A percentile compares a stretch with the other conserved stretches of the same genome.
Evolutionary conservation across 139 green algal genomes (phyloP).

Genomic region (Tetradesmus obliquus): DNA sequence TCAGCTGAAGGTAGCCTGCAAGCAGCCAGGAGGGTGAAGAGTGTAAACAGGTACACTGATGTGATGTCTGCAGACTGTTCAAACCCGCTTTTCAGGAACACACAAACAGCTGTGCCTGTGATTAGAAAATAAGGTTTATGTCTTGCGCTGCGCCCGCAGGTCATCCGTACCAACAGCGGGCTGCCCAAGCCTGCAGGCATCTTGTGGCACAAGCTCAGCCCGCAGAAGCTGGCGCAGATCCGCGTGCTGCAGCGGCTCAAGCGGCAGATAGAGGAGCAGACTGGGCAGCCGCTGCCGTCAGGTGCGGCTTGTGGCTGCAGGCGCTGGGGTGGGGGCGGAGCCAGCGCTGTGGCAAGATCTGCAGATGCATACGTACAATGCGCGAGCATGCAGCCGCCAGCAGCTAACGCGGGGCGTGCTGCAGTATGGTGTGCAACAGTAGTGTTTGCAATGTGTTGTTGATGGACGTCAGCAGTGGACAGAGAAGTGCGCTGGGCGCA

Average conservation of each 20-base stretch:
- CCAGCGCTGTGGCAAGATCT: not conserved
- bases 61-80: too few relatives aligned
- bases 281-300: constrained; percentile 61
- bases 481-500: too few relatives aligned
- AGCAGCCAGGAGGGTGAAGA: too few relatives aligned
- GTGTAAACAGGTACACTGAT: too few relatives aligned
- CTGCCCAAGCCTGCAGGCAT: constrained; percentile 74
- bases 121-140: not conserved
- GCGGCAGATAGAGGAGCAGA: constrained; percentile 66
- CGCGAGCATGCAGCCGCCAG: not conserved
- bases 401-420: not conserved
- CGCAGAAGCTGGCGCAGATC: constrained; percentile 75
- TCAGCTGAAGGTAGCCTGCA: too few relatives aligned
- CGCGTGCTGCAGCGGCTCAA: constrained; percentile 76
- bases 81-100: too few relatives aligned
- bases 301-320: constrained; percentile 39
- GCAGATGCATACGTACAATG: not conserved
- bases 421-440: too few relatives aligned
- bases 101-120: too few relatives aligned
- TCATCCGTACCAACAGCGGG: constrained; percentile 62
- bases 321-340: not conserved
- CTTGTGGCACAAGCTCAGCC: constrained; percentile 79
- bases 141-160: constrained; percentile 17
- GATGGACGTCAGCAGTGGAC: too few relatives aligned
- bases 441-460: too few relatives aligned